Base-by-base conservation (phyloP, 345 rosid genomes). In the Corymbia maculata region DNA sequence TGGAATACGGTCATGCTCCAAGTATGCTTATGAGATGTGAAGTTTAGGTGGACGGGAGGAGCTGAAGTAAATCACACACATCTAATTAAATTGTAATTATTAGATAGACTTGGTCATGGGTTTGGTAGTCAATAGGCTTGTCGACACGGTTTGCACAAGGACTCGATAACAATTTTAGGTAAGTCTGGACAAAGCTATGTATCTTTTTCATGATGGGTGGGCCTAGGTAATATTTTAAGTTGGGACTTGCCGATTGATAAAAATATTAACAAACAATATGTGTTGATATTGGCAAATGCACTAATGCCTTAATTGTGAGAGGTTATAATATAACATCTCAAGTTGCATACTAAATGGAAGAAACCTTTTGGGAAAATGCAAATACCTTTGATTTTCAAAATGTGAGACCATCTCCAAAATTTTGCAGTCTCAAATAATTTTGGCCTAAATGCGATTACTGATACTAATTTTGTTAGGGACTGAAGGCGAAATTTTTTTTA, bases 101-200 rank as follows among this genome's bases (percentile, higher is more conserved):
- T 61, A 11, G 68, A 61, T 14, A 61, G 13, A 61, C 30, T 5
- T 6, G 30, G 26, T 3, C 68, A 26, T 26, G 68, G 30, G 30
- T 61, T 36, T 0, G 66, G 66, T 9, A 59, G 12, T 13, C 24
- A 11, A 26, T 59, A 59, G 30, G 7, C 30, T 61, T 61, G 30
- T 0, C 30, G 0, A 59, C 28, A 26, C 14, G 8, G 28, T 7
- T 3, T 12, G 1, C 2, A 28, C 68, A 61, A 61, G 0, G 68
- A 61, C 8, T 1, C 1, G 16, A 1, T 9, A 24, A 13, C 66
- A 59, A 0, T 59, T 59, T 59, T 59, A n/a, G 30, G 66, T 2
- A 0, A 59, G 61, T 55, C 61, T 55, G 22, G 61, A 55, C 0
- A 0, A 9, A 55, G 61, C 24, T 55, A 55, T 9, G 0, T 55